Conservation (phyloP, 805 yeast species). For the Sungouiozyma ichnusensis region DNA sequence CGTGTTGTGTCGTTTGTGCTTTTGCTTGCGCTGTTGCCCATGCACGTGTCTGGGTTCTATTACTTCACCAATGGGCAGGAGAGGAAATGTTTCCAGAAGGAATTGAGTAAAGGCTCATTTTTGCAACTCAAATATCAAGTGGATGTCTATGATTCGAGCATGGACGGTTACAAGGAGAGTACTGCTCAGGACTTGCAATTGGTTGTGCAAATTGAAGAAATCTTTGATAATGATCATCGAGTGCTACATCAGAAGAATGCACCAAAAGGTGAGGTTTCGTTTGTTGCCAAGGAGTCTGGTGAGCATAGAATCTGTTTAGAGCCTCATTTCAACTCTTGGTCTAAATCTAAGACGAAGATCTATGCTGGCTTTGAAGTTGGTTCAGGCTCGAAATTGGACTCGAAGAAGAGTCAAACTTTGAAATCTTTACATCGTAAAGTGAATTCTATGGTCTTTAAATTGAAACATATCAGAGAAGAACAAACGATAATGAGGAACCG, state of each 20-base stretch:
- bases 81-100: constrained; percentile 47
- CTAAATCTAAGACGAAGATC: constrained; percentile 45
- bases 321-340: constrained; percentile 48
- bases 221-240: constrained; percentile 67
- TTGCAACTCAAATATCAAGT: constrained; percentile 41
- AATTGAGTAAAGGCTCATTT: constrained; percentile 39
- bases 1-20: not conserved
- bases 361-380: constrained; percentile 60
- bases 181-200: constrained; percentile 30
- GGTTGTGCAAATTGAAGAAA: constrained; percentile 43
- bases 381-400: constrained; percentile 53
- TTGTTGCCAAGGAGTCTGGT: constrained; percentile 65
- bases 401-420: constrained; percentile 51
- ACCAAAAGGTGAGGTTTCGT: constrained; percentile 59
- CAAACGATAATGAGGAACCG: constrained; percentile 62
- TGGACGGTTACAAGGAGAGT: constrained; percentile 28
- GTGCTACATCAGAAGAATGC: constrained; percentile 61
- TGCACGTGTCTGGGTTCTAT: constrained; percentile 33
- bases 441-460: constrained; percentile 44
- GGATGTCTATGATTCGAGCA: constrained; percentile 33
- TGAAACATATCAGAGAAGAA: constrained; percentile 52
- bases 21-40: constrained; percentile 15
- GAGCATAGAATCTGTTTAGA: constrained; percentile 67
- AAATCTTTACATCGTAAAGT: constrained; percentile 48
- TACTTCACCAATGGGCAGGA: constrained; percentile 43